phyloP scores from a whole-genome alignment of 1,284 basidiomycete species.

The Ustilago sp. region DNA sequence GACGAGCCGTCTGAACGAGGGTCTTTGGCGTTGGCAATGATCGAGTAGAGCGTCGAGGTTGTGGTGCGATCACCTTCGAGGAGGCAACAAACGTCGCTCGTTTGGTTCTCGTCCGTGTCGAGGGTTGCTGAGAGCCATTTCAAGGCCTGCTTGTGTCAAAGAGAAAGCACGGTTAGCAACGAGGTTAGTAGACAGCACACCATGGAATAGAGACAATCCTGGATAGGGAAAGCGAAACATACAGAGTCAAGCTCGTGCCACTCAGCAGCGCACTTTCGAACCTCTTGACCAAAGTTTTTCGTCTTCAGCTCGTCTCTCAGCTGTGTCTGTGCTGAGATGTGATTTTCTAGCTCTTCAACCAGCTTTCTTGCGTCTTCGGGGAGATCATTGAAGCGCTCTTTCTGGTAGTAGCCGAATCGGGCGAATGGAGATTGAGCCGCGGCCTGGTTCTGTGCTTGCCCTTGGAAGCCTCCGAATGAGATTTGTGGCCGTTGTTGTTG shows the following conservation, averaged over 20 bases:
- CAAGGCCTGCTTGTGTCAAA: constrained; percentile 20
- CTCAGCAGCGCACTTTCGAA: constrained; percentile 54
- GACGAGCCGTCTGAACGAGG: constrained; percentile 46
- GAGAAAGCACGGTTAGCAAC: background rate
- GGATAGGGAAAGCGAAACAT: background rate
- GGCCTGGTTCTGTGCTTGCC: constrained; percentile 29
- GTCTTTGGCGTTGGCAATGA: constrained; percentile 56
- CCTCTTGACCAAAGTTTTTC: constrained; percentile 53
- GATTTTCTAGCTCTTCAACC: constrained; percentile 63
- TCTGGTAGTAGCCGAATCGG: constrained; percentile 61
- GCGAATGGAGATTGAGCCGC: constrained; percentile 47
- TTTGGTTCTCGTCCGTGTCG: constrained; percentile 50
- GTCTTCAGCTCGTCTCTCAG: constrained; percentile 58
- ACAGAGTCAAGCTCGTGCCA: constrained; percentile 59
- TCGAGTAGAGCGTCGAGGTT: constrained; percentile 57
- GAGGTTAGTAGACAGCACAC: no score
- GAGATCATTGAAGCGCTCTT: constrained; percentile 67
- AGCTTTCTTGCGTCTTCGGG: constrained; percentile 61
- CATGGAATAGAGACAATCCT: no score
- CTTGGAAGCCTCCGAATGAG: constrained; percentile 13
- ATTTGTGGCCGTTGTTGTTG: constrained; percentile 27
- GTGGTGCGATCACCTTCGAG: constrained; percentile 63
- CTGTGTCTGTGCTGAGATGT: constrained; percentile 51
- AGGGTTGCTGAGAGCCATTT: constrained; percentile 56
- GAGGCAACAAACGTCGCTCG: constrained; percentile 34